These are phyloP conservation scores for Nissolia schottii DNA, from an alignment of 306 rosid species.

Conservation along the genomic window DNA sequence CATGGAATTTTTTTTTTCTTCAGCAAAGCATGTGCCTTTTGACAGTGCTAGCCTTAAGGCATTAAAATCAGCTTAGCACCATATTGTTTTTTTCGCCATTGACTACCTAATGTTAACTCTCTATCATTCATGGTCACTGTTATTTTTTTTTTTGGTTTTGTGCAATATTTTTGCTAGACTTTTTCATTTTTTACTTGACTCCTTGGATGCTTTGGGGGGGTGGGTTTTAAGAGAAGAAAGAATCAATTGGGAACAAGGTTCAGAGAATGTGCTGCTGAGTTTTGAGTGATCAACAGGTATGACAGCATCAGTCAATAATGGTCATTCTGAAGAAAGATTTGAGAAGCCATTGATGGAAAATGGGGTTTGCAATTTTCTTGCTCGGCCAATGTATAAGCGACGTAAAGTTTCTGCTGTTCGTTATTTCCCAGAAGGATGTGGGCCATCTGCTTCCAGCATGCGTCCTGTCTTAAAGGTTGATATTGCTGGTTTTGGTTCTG, in stretches of 20 bases:
- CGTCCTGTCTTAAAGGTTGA: background rate
- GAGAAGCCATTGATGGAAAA: constrained; percentile 37
- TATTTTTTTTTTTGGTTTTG: background rate
- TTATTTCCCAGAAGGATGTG: constrained; percentile 77
- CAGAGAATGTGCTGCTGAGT: constrained; percentile 31
- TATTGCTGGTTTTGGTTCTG: background rate
- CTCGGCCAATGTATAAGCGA: constrained; percentile 33
- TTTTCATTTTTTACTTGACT: background rate
- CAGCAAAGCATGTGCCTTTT: background rate
- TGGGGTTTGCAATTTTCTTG: constrained; percentile 27
- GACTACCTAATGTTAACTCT: background rate
- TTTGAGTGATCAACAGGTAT: constrained; percentile 23
- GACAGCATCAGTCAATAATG: constrained; percentile 29
- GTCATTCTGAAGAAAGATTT: constrained; percentile 34
- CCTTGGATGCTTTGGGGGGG: background rate
- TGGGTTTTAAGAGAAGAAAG: background rate
- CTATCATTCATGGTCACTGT: background rate
- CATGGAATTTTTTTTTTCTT: background rate
- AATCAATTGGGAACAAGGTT: constrained; percentile 27
- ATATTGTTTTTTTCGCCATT: background rate
- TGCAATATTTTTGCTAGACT: background rate
- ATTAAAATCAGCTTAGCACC: background rate
- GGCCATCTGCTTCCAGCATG: constrained; percentile 32
- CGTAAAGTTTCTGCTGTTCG: constrained; percentile 64
- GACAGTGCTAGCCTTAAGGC: background rate